Conservation (phyloP, 1,284 basidiomycete species). For the Pseudomicrostroma phylloplanum region DNA sequence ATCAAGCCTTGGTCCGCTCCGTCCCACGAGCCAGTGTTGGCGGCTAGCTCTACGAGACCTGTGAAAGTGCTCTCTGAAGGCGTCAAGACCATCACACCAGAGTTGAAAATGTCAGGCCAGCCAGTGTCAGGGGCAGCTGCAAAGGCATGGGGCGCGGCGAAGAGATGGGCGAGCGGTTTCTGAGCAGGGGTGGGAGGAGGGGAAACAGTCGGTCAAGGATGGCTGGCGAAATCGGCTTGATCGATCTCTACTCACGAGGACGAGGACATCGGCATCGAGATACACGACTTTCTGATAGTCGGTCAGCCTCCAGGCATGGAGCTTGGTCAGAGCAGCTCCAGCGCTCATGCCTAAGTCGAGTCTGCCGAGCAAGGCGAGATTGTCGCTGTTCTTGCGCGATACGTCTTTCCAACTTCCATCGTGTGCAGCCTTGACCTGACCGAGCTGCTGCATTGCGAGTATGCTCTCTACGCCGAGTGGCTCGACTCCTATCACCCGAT, state of each 20-base stretch:
- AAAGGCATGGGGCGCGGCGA: constrained; percentile 42
- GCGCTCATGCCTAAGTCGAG: constrained; percentile 69
- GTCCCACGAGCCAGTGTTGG: constrained; percentile 81
- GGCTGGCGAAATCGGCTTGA: neutral
- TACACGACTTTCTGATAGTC: constrained; percentile 85
- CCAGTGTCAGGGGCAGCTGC: constrained; percentile 91
- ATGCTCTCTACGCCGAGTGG: constrained; percentile 48
- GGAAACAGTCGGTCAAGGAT: neutral
- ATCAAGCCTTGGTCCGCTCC: constrained; percentile 93
- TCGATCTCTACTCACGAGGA: constrained; percentile 66
- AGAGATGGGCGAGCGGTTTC: constrained; percentile 37
- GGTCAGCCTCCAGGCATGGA: constrained; percentile 84
- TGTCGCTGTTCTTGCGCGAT: constrained; percentile 20
- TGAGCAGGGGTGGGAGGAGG: neutral
- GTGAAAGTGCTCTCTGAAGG: constrained; percentile 77
- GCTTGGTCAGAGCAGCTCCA: constrained; percentile 72
- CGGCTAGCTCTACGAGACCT: constrained; percentile 64
- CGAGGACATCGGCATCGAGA: constrained; percentile 91
- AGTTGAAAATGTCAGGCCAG: constrained; percentile 99
- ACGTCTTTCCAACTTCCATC: constrained; percentile 3
- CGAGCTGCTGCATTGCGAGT: constrained; percentile 18
- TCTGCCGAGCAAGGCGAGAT: constrained; percentile 53
- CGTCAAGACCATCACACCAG: constrained; percentile 80
- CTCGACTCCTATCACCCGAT: constrained; percentile 78
- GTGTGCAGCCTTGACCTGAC: neutral